Evolutionary conservation across 768 basidiomycete species (phyloP).

Genomic region (Calocybe indica): DNA sequence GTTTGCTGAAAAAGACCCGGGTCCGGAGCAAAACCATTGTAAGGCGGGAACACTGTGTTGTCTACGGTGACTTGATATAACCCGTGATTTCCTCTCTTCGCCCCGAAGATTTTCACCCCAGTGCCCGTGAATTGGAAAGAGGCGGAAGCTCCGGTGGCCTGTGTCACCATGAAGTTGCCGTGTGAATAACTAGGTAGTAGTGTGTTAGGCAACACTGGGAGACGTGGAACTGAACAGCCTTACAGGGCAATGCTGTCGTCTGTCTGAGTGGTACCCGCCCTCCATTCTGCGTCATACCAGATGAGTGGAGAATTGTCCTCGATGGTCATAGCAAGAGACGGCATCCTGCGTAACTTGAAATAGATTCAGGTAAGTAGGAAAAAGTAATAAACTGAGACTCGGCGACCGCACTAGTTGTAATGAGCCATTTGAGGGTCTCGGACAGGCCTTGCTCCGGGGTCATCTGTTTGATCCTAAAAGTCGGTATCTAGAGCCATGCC

Average conservation of each 20-base stretch:
- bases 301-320: constrained; percentile 1
- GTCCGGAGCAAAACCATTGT: constrained; percentile 4
- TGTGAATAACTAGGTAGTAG: background rate
- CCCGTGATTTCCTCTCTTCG: constrained; percentile 33
- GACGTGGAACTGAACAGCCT: background rate
- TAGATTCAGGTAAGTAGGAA: constrained; percentile 11
- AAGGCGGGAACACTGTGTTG: constrained; percentile 5
- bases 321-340: background rate
- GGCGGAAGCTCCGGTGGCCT: constrained; percentile 18
- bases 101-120: constrained; percentile 30
- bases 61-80: constrained; percentile 19
- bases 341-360: background rate
- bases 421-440: too few relatives aligned
- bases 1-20: background rate
- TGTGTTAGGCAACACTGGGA: background rate
- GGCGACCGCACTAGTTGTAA: too few relatives aligned
- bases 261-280: background rate
- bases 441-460: too few relatives aligned
- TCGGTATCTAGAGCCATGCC: too few relatives aligned
- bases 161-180: constrained; percentile 19
- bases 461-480: too few relatives aligned
- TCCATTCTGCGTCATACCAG: background rate
- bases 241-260: background rate
- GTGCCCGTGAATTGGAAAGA: constrained; percentile 34
- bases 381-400: constrained; percentile 4